Base-by-base conservation (phyloP, 441 rosid genomes). In the Pelargonium myrrhifolium region DNA sequence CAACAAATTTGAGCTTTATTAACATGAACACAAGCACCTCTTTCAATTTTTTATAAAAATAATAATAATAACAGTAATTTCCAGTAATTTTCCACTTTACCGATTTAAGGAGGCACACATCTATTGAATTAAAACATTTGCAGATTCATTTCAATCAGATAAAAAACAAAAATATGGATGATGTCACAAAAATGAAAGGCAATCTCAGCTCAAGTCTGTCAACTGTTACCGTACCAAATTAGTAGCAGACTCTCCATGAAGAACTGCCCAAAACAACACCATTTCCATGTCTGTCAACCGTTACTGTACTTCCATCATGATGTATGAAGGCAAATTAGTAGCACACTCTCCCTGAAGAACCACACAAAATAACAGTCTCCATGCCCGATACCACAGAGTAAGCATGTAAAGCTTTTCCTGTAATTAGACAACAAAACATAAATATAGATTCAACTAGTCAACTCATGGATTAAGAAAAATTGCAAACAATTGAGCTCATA, bases 241-340 rank as follows among this genome's bases (percentile, higher is more conserved):
- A 22, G 56, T 39, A 59, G 68, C 70, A 35, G 66, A 39, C 59
- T 39, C 28, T 70, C 93, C 69, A 84, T 83, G 66, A 83, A 86
- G 76, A 88, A 84, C 93, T 90, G 86, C 80, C 86, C 87, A 75
- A 79, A 88, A 65, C 68, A 62, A 78, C 89, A 84, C 90, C 90
- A 83, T 71, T 79, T 79, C 67, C 86, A 79, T 18, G 84, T 81
- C 74, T 73, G 74, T 3, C 9, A 55, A 55, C 81, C 22, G 84
- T 88, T 68, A 83, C 81, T 62, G 86, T 85, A 74, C 85, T 83
- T 60, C 93, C 93, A 64, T 86, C 84, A 51, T 83, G 86, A 22
- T 89, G 86, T 28, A 77, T 88, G 89, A 74, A 86, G 42, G 74
- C 80, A 81, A 62, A 84, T 66, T 20, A 22, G 56, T 39, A 59